phyloP scores from a whole-genome alignment of 352 stramenopile genomes.

The Globisporangium paroecandrum region DNA sequence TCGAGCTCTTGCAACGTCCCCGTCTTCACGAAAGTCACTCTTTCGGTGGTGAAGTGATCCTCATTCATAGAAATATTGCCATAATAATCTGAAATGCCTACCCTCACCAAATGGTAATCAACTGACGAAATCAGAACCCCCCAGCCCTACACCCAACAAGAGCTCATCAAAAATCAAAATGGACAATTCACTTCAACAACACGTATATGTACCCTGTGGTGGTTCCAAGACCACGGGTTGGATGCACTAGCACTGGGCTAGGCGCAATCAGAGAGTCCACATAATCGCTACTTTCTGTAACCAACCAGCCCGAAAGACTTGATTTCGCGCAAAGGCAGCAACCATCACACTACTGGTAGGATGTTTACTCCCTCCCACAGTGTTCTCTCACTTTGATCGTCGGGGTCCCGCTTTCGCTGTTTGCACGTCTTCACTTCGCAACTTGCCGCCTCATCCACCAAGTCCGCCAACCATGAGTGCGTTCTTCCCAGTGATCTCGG shows the following conservation, averaged over 20 bases:
- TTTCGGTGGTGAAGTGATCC: too few species aligned
- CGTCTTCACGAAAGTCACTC: too few species aligned
- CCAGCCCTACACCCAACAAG: not conserved
- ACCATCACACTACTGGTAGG: not conserved
- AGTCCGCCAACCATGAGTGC: conserved; percentile 46
- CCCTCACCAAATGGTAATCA: not conserved
- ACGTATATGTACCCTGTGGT: not conserved
- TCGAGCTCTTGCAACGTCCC: too few species aligned
- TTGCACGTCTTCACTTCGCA: not conserved
- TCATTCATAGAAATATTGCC: too few species aligned
- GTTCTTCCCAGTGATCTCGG: conserved; percentile 78
- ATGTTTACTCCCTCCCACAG: not conserved
- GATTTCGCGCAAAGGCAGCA: not conserved
- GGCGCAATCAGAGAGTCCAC: too few species aligned
- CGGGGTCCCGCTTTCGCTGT: too few species aligned
- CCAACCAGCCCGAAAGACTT: not conserved
- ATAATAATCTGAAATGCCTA: not conserved
- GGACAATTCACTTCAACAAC: not conserved
- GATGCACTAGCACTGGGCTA: not conserved
- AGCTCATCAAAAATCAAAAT: not conserved
- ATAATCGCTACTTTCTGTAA: not conserved
- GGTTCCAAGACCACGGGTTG: not conserved
- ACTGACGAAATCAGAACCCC: not conserved
- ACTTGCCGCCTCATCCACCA: not conserved
- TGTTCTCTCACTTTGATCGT: not conserved